These are phyloP conservation scores for Phytophthora hibernalis DNA, from an alignment of 352 stramenopile species.

Conservation along the genomic window DNA sequence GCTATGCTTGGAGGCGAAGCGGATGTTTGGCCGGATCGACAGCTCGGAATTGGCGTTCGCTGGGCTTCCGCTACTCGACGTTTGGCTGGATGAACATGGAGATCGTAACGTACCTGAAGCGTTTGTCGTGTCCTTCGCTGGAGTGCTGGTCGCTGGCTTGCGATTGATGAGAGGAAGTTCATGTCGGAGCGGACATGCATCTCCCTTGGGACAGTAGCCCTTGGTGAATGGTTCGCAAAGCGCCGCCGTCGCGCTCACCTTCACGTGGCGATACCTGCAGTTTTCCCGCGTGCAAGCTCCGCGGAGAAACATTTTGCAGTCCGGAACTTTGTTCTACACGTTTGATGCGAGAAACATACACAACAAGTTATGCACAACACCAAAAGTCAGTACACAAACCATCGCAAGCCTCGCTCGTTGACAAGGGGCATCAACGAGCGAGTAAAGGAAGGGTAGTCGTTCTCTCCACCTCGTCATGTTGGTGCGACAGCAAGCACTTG, in stretches of 20 bases:
- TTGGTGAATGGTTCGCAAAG: constrained; percentile 70
- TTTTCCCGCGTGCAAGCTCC: constrained; percentile 74
- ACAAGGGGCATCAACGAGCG: constrained; percentile 14
- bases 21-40: constrained; percentile 74
- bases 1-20: constrained; percentile 64
- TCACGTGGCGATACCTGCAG: constrained; percentile 85
- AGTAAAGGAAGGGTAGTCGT: constrained; percentile 19
- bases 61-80: constrained; percentile 18
- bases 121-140: constrained; percentile 16
- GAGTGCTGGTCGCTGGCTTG: constrained; percentile 9
- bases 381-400: constrained; percentile 22
- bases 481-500: constrained; percentile 73
- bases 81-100: constrained; percentile 19
- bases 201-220: constrained; percentile 72
- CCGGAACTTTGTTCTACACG: constrained; percentile 82
- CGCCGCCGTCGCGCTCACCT: constrained; percentile 72
- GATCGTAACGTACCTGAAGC: constrained; percentile 49
- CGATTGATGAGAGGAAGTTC: constrained; percentile 50
- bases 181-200: constrained; percentile 63
- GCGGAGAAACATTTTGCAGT: constrained; percentile 82
- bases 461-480: constrained; percentile 73
- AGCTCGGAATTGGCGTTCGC: constrained; percentile 35
- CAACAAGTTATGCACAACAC: constrained; percentile 33
- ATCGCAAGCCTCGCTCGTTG: constrained; percentile 18
- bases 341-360: constrained; percentile 13